These are phyloP conservation scores for Helianthus tuberosus DNA, from an alignment of 129 eudicot species.

Conservation along the genomic window DNA sequence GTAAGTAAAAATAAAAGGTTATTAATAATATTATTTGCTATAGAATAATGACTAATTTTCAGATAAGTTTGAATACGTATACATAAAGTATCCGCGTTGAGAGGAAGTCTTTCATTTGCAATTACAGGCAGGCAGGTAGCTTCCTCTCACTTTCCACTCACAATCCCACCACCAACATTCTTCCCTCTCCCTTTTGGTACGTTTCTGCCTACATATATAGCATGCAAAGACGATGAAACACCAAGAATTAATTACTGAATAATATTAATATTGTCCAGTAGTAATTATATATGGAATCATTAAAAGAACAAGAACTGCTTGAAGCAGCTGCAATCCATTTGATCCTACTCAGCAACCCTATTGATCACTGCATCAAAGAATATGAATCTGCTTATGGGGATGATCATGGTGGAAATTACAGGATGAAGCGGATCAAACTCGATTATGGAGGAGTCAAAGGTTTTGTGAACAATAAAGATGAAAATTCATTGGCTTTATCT, in stretches of 20 bases:
- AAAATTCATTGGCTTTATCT: conserved; percentile 1
- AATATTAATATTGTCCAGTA: no score
- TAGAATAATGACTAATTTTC: no score
- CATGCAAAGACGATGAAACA: not conserved
- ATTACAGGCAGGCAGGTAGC: conserved; percentile 13
- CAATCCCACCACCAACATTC: conserved; percentile 17
- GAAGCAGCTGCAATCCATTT: conserved; percentile 38
- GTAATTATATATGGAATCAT: conserved; percentile 13
- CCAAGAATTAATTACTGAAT: not conserved
- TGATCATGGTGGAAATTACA: not conserved
- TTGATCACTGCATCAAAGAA: not conserved
- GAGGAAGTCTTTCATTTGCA: conserved; percentile 11
- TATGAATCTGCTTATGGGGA: not conserved
- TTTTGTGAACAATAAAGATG: not conserved
- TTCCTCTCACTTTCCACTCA: conserved; percentile 26
- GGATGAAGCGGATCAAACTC: conserved; percentile 10
- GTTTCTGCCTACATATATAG: not conserved
- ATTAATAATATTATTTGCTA: no score
- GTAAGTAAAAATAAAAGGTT: no score
- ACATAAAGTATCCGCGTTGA: conserved; percentile 21
- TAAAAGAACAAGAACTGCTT: conserved; percentile 4
- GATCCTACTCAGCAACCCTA: conserved; percentile 26
- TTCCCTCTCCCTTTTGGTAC: not conserved
- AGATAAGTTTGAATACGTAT: not conserved
- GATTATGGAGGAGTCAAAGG: conserved; percentile 11